Base-by-base conservation (phyloP, 805 yeast species). In the Schwanniomyces polymorphus region DNA sequence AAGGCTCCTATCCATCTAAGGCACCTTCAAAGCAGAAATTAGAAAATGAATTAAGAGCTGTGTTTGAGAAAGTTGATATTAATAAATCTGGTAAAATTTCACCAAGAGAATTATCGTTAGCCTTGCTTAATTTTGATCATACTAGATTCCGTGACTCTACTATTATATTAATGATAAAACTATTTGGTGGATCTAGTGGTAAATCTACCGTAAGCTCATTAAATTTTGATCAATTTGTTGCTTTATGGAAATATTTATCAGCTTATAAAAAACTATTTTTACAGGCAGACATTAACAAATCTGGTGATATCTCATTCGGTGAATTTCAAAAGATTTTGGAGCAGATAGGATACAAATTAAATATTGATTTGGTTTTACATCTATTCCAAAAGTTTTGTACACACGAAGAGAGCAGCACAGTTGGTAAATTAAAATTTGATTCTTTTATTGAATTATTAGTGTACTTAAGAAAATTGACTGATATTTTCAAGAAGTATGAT, bases 401-500 rank as follows among this genome's bases (percentile, higher is more conserved):
- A 52, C 65, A 65, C 34, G 76, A 70, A 21, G 50, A 57, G 26
- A 51, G 53, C 33, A 54, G 57, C 34, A 49, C 63, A 0, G 67
- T 72, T 27, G 77, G 77, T 1, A 71, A 67, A 48, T 61, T 89
- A 65, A 82, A 86, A 49, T 89, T 89, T 63, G 96, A 89, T 62
- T 77, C 82, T 63, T 89, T 89, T 65, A 90, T 89, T 23, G 96
- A 89, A 61, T 77, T 88, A 45, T 75, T 89, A 54, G 86, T 88
- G 14, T 86, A 88, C 76, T 72, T 89, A 54, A 76, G 88, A 60
- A 80, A 88, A 52, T 76, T 87, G 52, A 88, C 96, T 0, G 91
- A 86, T 59, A 74, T 85, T 11, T 89, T 89, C 72, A 86, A 87
- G 58, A 84, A 83, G 59, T 87, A 79, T 62, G 96, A 89, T 61